Conservation (phyloP, 2,329 filamentous ascomycete species). For the Talaromyces sp. region DNA sequence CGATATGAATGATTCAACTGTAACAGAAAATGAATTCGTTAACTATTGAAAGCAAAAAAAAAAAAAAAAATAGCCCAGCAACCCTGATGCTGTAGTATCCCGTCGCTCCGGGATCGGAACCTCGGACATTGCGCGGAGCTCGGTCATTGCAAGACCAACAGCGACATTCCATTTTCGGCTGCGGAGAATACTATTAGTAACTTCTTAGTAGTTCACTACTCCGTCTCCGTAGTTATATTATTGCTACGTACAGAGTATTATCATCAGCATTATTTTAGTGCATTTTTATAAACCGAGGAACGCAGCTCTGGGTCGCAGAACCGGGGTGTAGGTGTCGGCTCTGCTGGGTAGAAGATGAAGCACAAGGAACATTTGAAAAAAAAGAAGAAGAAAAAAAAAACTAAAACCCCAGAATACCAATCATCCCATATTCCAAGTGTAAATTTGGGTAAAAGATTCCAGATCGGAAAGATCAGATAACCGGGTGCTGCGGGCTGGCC, state of each 20-base stretch:
- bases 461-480: neutral
- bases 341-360: too few species aligned
- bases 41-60: too few species aligned
- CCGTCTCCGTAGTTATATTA: too few species aligned
- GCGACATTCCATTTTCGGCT: neutral
- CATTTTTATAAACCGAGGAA: neutral
- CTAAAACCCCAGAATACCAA: too few species aligned
- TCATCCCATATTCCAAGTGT: too few species aligned
- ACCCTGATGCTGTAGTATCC: too few species aligned
- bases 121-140: neutral
- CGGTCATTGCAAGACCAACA: neutral
- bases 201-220: neutral
- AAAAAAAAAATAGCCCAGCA: too few species aligned
- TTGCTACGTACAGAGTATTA: neutral
- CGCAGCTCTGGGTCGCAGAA: neutral
- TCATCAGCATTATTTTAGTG: neutral
- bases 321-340: too few species aligned
- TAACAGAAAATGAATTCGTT: neutral
- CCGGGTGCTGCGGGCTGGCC: neutral
- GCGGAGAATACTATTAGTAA: neutral
- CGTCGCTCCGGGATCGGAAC: neutral
- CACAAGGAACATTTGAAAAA: neutral
- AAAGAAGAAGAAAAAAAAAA: too few species aligned
- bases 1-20: neutral
- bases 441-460: neutral